Evolutionary conservation across 495 filamentous ascomycete species (phyloP), one percentile per base, ranked within the genome.

Genomic region (Podospora bellae-mahoneyi): DNA sequence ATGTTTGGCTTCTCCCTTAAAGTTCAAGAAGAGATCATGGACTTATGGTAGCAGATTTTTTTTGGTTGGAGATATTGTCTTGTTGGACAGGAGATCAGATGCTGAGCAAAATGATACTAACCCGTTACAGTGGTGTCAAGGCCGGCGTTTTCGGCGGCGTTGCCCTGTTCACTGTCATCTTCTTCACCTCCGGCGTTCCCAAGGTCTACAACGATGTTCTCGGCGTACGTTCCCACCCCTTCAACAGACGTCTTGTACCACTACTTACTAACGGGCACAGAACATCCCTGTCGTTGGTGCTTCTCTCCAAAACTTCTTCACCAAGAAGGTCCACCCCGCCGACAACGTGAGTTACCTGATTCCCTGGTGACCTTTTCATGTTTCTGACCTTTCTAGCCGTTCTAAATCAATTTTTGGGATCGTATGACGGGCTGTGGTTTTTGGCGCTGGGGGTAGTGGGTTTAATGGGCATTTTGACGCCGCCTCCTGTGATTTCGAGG

Each of bases 181-280:
- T 79, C 81, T 86, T 82, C 76, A 84, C 86, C 74, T 86, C 85
- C 27, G 86, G 85, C 65, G 84, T 89, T 30, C 87, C 87, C 56
- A 72, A 74, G 39, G 79, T 89, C 66, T 74, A 83, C 72, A 66
- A 72, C 20, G 87, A 89, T 69, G 83, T 89, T 74, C 78, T 85
- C n/a, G 74, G 74, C 75, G 79, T 78, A 72, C n/a, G 69, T 65
- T 26, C 1, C 3, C 27, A 7, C 1, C 19, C 5, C 55, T 3
- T 10, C 9, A 2, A 3, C n/a, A 6, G 68, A 62, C 18, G 2
- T 23, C 0, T 5, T 23, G 1, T 16, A 13, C 15, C 2, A 60
- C 2, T 9, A 15, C 58, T 27, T 57, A 55, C 74, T 76, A 30
- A 78, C 71, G 20, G 5, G 13, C 75, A 70, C 66, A 87, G 81